Conservation (phyloP, 495 filamentous ascomycete species). For the Talaromyces borbonicus region DNA sequence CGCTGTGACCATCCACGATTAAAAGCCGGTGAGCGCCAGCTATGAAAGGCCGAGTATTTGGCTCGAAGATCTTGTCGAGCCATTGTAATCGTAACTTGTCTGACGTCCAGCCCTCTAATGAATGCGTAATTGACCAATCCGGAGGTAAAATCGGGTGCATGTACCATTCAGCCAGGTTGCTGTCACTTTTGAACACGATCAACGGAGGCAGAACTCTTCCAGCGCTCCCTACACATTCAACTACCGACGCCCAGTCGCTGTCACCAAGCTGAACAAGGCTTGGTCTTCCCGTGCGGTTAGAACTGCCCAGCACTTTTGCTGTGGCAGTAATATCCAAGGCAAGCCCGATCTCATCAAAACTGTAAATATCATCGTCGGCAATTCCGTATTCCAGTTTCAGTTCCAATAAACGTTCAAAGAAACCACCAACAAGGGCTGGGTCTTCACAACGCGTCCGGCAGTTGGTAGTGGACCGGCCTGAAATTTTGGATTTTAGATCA, state of each 20-base stretch:
- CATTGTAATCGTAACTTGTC: constrained; percentile 17
- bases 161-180: constrained; percentile 19
- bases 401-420: constrained; percentile 25
- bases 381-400: constrained; percentile 26
- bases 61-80: constrained; percentile 16
- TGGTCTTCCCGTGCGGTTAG: constrained; percentile 13
- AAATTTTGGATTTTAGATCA: constrained; percentile 21
- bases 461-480: constrained; percentile 19
- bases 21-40: constrained; percentile 15
- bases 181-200: constrained; percentile 26
- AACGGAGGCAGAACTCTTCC: constrained; percentile 16
- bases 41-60: constrained; percentile 7
- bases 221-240: constrained; percentile 20
- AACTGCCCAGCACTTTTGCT: constrained; percentile 20
- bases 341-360: constrained; percentile 35
- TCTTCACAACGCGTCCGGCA: constrained; percentile 27
- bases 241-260: constrained; percentile 28
- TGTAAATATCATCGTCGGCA: constrained; percentile 30
- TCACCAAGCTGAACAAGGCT: constrained; percentile 25
- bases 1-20: constrained; percentile 19
- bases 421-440: constrained; percentile 19
- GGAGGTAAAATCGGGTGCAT: constrained; percentile 12
- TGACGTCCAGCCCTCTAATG: constrained; percentile 24
- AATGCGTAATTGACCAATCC: constrained; percentile 18
- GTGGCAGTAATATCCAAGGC: constrained; percentile 23